Percentiles rank a stretch among this genome's conserved stretches.
Evolutionary conservation across 768 basidiomycete species (phyloP).

Genomic region (Lanmaoa rubissima): DNA sequence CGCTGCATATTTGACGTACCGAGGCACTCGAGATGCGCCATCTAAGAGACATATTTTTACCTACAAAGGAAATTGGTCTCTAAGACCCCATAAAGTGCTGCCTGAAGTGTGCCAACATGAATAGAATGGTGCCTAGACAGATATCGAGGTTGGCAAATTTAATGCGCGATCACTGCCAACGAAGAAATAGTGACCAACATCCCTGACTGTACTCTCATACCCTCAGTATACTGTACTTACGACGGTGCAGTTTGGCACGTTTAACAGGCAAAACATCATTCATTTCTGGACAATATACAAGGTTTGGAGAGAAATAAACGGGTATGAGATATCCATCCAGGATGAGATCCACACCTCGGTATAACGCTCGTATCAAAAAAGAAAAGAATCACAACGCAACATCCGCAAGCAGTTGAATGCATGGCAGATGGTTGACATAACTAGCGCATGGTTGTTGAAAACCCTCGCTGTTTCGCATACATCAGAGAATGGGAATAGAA

Average conservation of each 20-base stretch:
- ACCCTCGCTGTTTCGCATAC: neutral
- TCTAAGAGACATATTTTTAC: no score
- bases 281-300: slow-evolving; percentile 4
- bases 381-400: neutral
- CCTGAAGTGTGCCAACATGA: no score
- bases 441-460: slow-evolving; percentile 21
- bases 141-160: neutral
- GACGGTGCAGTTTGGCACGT: neutral
- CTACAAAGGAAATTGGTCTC: no score
- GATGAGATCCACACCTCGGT: neutral
- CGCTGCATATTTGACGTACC: no score
- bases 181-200: neutral
- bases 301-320: neutral
- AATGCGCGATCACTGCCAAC: neutral
- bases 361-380: neutral
- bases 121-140: no score
- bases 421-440: neutral
- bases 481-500: neutral
- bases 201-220: neutral
- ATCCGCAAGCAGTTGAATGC: slow-evolving; percentile 17
- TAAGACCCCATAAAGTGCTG: no score
- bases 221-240: neutral
- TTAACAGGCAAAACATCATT: neutral
- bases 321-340: slow-evolving; percentile 1
- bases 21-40: no score